Evolutionary conservation across 1,139 yeast genomes (phyloP).

Genomic region (Suhomyces anneliseae): DNA sequence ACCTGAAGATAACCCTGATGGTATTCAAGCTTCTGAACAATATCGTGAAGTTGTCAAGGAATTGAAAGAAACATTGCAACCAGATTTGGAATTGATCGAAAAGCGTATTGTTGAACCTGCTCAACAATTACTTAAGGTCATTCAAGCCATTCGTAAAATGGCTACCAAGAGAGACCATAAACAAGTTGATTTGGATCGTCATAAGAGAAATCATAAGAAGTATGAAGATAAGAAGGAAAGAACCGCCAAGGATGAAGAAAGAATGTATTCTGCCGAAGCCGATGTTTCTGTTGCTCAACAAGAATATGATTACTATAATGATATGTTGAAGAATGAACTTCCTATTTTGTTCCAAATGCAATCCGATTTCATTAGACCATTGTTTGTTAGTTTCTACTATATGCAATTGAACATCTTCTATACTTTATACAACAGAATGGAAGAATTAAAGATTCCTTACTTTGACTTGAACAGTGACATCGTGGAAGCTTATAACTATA

Average conservation of each 20-base stretch:
- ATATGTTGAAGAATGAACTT: conserved; percentile 84
- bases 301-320: conserved; percentile 94
- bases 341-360: conserved; percentile 86
- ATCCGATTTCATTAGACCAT: conserved; percentile 87
- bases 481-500: conserved; percentile 70
- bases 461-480: conserved; percentile 85
- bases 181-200: conserved; percentile 91
- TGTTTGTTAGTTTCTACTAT: conserved; percentile 90
- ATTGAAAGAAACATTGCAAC: conserved; percentile 79
- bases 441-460: conserved; percentile 94
- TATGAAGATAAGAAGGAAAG: conserved; percentile 80
- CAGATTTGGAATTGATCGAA: conserved; percentile 91
- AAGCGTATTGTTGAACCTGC: conserved; percentile 89
- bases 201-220: conserved; percentile 64
- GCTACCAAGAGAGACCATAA: conserved; percentile 94
- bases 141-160: conserved; percentile 84
- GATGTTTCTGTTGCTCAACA: conserved; percentile 89
- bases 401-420: conserved; percentile 97
- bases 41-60: conserved; percentile 86
- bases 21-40: conserved; percentile 90
- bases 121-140: conserved; percentile 80
- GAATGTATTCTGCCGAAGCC: conserved; percentile 82
- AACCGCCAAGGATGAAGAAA: conserved; percentile 87
- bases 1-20: conserved; percentile 95
- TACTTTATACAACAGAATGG: conserved; percentile 86